Evolutionary conservation across 2,329 filamentous ascomycete species (phyloP).

Genomic region (Lachnellula suecica): DNA sequence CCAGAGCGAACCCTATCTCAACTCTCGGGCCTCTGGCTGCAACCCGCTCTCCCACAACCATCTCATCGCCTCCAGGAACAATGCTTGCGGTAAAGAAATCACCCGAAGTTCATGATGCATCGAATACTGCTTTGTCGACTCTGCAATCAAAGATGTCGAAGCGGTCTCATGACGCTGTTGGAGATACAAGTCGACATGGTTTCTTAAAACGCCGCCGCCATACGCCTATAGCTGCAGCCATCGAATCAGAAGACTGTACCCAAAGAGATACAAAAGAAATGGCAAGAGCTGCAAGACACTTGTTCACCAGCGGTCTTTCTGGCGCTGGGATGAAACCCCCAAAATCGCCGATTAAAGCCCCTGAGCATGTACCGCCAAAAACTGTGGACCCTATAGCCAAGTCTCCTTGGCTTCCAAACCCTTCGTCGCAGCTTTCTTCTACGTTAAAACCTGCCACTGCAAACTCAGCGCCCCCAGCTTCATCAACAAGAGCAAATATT

Average conservation of each 20-base stretch:
- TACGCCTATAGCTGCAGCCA: not conserved
- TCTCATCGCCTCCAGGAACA: not conserved
- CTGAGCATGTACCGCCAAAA: not conserved
- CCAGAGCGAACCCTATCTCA: not conserved
- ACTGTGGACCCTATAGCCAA: not conserved
- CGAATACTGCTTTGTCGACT: not conserved
- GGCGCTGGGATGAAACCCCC: not conserved
- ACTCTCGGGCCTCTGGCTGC: not conserved
- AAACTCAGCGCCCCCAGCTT: not conserved
- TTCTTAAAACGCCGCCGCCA: not conserved
- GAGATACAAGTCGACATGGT: not conserved
- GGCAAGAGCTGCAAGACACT: constrained; percentile 9
- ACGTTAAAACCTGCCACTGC: not conserved
- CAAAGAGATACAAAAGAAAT: constrained; percentile 12
- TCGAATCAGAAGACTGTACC: constrained; percentile 4
- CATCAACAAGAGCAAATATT: too few species aligned
- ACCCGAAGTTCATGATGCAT: not conserved
- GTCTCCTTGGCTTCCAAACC: not conserved
- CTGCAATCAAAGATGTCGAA: not conserved
- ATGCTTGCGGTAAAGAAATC: not conserved
- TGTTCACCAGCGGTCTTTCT: not conserved
- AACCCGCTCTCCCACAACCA: not conserved
- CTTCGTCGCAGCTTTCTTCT: not conserved
- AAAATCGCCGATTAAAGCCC: not conserved
- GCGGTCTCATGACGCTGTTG: not conserved